Percentiles rank a stretch among this genome's conserved stretches.
Conservation (phyloP, 1,284 basidiomycete species). For the Ganoderma meredithae region DNA sequence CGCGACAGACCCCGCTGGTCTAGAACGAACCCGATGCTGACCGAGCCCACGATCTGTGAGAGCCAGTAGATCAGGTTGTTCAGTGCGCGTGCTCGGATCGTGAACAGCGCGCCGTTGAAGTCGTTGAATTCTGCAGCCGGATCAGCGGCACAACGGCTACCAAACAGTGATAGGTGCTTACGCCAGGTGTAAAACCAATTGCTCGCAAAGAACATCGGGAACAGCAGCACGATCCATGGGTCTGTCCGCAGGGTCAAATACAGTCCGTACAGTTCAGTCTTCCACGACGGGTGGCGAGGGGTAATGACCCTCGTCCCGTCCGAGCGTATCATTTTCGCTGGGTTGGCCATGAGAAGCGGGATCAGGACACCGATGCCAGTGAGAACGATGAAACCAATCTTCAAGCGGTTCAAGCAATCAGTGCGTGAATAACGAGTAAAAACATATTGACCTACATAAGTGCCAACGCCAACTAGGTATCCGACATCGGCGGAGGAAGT, state of each 20-base stretch:
- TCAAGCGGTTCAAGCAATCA: slow-evolving; percentile 14
- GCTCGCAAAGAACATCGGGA: slow-evolving; percentile 65
- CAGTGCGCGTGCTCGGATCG: slow-evolving; percentile 69
- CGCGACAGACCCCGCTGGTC: slow-evolving; percentile 62
- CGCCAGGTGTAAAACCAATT: slow-evolving; percentile 86
- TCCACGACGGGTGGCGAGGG: slow-evolving; percentile 75
- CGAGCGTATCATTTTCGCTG: slow-evolving; percentile 70
- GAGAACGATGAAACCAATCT: slow-evolving; percentile 80
- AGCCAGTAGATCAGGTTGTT: slow-evolving; percentile 78
- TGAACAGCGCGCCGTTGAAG: slow-evolving; percentile 70
- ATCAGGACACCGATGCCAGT: slow-evolving; percentile 70
- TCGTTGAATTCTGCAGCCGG: slow-evolving; percentile 63
- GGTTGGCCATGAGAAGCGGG: slow-evolving; percentile 73
- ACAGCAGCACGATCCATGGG: slow-evolving; percentile 57
- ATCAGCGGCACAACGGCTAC: background rate
- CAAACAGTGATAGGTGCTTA: slow-evolving; percentile 41
- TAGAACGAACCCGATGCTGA: slow-evolving; percentile 68
- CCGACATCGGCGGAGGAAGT: slow-evolving; percentile 14
- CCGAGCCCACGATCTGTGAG: slow-evolving; percentile 69
- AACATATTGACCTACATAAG: slow-evolving; percentile 57
- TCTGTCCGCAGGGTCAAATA: slow-evolving; percentile 56
- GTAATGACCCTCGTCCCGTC: slow-evolving; percentile 75
- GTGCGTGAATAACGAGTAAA: background rate
- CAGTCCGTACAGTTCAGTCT: slow-evolving; percentile 58
- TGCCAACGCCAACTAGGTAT: slow-evolving; percentile 59